Base-by-base conservation (phyloP, 1,284 basidiomycete genomes). In the Cryptococcus sp. region DNA sequence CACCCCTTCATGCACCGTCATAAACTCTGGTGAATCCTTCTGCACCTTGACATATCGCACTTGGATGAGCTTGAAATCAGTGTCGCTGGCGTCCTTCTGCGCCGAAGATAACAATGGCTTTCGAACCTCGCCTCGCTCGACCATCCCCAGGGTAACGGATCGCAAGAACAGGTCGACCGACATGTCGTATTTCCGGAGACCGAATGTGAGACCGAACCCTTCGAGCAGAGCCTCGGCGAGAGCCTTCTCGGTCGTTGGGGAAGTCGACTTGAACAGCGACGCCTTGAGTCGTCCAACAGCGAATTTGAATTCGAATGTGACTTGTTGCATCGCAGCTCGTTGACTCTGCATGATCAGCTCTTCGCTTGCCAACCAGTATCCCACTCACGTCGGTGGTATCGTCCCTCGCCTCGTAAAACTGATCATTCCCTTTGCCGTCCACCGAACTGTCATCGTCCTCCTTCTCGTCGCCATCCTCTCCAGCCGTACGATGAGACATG, bases 271-370 rank as follows among this genome's bases (percentile, higher is more conserved):
- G 63, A 80, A 91, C 46, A 98, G 77, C 3, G 85, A 83, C 0
- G 86, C 90, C 47, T 86, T 80, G n/a, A 99, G 77, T 47, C 82
- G 81, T 50, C 92, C 89, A 33, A 98, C 97, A 32, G 83, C 78
- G 73, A 99, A 97, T 43, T 85, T 78, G 56, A 98, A 78, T 72
- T 97, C 88, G 59, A 98, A 90, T 1, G 81, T 79, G 62, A 86
- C 85, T 66, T 97, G 95, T 57, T 81, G 83, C 34, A 87, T 69
- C 54, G 84, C 82, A 18, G 51, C 51, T 19, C 59, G 56, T 43
- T 60, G 60, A 46, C 49, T 53, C 43, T 61, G 38, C 19, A 4
- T 25, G 5, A 19, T 41, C 9, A 41, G 39, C 23, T 11, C 10
- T 31, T 7, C 28, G 28, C 9, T 7, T 31, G 14, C 28, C 9